phyloP scores from a whole-genome alignment of 441 rosid genomes.

The Populus hybrid region DNA sequence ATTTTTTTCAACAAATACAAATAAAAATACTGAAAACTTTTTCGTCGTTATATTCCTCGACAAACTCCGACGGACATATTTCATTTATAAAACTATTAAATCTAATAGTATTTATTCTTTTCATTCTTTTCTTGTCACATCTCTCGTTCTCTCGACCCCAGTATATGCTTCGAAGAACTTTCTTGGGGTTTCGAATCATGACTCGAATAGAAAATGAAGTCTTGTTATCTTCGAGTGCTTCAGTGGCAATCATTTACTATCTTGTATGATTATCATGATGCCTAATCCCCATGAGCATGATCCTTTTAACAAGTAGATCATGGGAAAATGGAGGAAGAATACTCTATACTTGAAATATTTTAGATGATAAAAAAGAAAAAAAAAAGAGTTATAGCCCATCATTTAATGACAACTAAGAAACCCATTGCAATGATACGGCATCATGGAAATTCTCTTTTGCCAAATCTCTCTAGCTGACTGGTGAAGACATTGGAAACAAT shows the following conservation, averaged over 20 bases:
- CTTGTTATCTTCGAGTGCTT: slow-evolving; percentile 1
- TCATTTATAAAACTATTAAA: too few species aligned
- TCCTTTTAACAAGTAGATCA: background rate
- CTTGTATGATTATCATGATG: background rate
- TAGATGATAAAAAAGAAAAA: background rate
- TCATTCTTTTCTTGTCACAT: background rate
- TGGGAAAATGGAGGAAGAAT: background rate
- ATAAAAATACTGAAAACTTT: too few species aligned
- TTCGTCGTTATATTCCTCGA: too few species aligned
- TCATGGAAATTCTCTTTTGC: background rate
- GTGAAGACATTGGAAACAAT: background rate
- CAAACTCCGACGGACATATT: too few species aligned
- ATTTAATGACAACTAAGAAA: background rate
- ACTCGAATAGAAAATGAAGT: background rate
- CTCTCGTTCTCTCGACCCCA: background rate
- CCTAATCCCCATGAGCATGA: background rate
- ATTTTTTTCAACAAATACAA: too few species aligned
- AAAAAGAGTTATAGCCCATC: background rate
- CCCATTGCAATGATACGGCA: background rate
- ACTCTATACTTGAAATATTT: background rate
- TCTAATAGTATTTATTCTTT: too few species aligned
- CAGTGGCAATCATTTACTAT: background rate
- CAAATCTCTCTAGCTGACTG: background rate
- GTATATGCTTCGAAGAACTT: background rate
- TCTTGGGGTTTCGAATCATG: slow-evolving; percentile 17